Percentiles rank a stretch among this genome's conserved stretches.
Conservation (phyloP, 1,139 yeast genomes). For the Saccharomyces hybrid region DNA sequence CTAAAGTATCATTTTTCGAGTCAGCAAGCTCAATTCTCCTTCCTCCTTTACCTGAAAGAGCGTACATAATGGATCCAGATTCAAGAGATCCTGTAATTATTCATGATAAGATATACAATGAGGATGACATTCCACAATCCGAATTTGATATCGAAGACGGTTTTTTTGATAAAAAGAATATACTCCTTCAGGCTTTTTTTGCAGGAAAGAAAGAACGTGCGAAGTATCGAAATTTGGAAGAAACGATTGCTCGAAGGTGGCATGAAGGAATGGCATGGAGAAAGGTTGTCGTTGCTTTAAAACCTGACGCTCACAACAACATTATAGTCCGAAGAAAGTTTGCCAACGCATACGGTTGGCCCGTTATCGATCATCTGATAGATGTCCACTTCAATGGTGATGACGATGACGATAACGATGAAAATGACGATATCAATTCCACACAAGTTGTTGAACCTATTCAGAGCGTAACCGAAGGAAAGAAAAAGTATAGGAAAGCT, state of each 20-base stretch:
- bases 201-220: not conserved
- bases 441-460: not conserved
- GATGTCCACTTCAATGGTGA: slow-evolving; percentile 45
- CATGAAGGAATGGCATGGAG: slow-evolving; percentile 82
- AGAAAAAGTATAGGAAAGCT: slow-evolving; percentile 3
- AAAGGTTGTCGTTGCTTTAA: slow-evolving; percentile 74
- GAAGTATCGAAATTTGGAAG: slow-evolving; percentile 41
- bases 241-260: slow-evolving; percentile 47
- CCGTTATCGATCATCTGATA: slow-evolving; percentile 76
- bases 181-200: slow-evolving; percentile 19
- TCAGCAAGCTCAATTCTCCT: slow-evolving; percentile 71
- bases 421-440: not conserved
- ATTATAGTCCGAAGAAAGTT: slow-evolving; percentile 82
- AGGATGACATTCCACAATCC: slow-evolving; percentile 51
- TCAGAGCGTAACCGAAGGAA: not conserved
- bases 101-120: slow-evolving; percentile 74
- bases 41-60: slow-evolving; percentile 79
- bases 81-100: slow-evolving; percentile 48
- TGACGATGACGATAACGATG: slow-evolving; percentile 3
- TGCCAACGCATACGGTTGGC: slow-evolving; percentile 97
- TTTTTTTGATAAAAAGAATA: slow-evolving; percentile 16
- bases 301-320: slow-evolving; percentile 94
- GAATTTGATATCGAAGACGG: slow-evolving; percentile 11
- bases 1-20: slow-evolving; percentile 72
- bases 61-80: slow-evolving; percentile 59